Evolutionary conservation across 1,284 basidiomycete genomes (phyloP), one percentile per base, ranked within the genome.

Genomic region (Moesziomyces globuligerus): DNA sequence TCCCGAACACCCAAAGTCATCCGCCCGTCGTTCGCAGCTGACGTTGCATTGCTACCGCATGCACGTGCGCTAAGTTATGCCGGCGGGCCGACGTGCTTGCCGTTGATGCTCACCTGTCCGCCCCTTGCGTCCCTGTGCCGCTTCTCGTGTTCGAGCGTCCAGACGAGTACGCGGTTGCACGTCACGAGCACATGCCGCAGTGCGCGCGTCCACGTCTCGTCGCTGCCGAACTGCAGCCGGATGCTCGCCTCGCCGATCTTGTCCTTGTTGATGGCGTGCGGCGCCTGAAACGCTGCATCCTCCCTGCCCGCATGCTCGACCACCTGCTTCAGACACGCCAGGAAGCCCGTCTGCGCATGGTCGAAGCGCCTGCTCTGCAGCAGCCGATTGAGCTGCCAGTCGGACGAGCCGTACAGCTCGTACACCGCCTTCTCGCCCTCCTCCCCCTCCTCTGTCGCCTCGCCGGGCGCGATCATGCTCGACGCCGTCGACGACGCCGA

Each of bases 281-380:
- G 93, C 74, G 94, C 89, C 58, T 93, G 91, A 41, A 94, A 85
- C 48, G 85, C 84, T 21, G 87, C 71, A 75, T 94, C 91, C 7
- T 43, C 36, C 72, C 90, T 88, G 13, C 86, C 85, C 34, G 92
- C 91, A 76, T 89, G 88, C 51, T 95, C 93, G 82, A 91, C 89
- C 36, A 97, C 85, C 79, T 98, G 93, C 72, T 92, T 89, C 39
- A 98, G 85, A 80, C 94, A 97, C 67, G 97, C 94, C 41, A 99
- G 86, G 74, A 98, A 93, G 3, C 92, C 93, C 5, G 95, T 92
- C 90, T 98, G 95, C 2, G 91, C 96, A 70, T 91, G 88, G 83
- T 98, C 95, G 83, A 98, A 99, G 17, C 95, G 87, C 24, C 95
- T 88, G 78, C 96, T 96, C 81, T 98, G 94, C 39, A 98, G 85